Evolutionary conservation across 306 rosid genomes (phyloP).

Genomic region (Vachellia collinsii): DNA sequence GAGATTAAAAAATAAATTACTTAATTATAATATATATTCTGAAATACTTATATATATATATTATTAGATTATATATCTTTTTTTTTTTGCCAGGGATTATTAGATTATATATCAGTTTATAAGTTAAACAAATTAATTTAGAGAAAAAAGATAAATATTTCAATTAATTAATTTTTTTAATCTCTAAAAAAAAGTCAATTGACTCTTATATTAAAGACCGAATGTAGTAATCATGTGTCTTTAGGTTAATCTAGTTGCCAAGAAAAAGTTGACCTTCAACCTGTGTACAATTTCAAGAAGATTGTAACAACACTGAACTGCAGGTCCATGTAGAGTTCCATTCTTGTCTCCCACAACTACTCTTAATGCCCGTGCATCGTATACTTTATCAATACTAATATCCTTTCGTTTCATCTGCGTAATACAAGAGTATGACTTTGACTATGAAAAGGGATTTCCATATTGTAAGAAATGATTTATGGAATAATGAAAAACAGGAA

Average conservation of each 20-base stretch:
- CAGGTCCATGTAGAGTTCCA: slow-evolving; percentile 91
- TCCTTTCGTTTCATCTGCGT: slow-evolving; percentile 92
- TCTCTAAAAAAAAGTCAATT: too few species aligned
- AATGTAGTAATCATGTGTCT: not conserved
- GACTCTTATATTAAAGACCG: too few species aligned
- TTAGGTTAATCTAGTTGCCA: slow-evolving; percentile 12
- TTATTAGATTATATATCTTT: too few species aligned
- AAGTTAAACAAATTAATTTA: too few species aligned
- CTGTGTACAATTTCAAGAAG: slow-evolving; percentile 93
- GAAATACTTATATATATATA: too few species aligned
- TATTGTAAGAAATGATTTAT: not conserved
- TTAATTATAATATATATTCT: too few species aligned
- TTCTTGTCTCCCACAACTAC: slow-evolving; percentile 97
- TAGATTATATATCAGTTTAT: too few species aligned
- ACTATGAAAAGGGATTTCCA: slow-evolving; percentile 23
- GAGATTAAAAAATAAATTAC: too few species aligned
- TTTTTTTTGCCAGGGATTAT: too few species aligned
- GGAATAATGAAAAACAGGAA: slow-evolving; percentile 20
- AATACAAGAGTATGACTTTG: slow-evolving; percentile 36
- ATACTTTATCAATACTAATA: slow-evolving; percentile 72
- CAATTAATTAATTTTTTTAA: too few species aligned
- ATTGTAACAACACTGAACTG: slow-evolving; percentile 90
- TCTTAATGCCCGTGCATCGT: slow-evolving; percentile 94
- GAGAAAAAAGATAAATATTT: too few species aligned
- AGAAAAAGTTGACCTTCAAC: slow-evolving; percentile 36